Percentiles rank a stretch among this genome's conserved stretches.
Evolutionary conservation across 441 rosid genomes (phyloP).

Genomic region (Raphanus hybrid): DNA sequence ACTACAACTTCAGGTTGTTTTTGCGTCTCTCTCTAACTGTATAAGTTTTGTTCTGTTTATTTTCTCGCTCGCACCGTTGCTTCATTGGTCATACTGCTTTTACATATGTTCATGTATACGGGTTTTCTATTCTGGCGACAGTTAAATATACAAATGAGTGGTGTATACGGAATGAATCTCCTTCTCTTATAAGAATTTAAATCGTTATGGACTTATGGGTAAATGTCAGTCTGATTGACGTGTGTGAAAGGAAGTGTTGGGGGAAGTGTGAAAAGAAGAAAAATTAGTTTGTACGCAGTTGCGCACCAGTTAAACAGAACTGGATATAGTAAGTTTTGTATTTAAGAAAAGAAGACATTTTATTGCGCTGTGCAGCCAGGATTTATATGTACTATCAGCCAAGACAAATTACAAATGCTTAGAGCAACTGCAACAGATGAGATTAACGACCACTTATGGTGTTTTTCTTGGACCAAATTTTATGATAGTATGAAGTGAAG

Average conservation of each 20-base stretch:
- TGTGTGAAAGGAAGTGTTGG: not conserved
- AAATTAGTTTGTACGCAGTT: not conserved
- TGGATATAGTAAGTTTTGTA: not conserved
- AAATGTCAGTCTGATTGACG: not conserved
- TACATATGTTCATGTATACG: too few relatives aligned
- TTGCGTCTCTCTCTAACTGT: conserved; percentile 10
- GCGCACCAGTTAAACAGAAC: not conserved
- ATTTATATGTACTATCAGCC: too few relatives aligned
- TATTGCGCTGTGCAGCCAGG: too few relatives aligned
- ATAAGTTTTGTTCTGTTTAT: conserved; percentile 23
- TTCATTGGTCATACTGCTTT: not conserved
- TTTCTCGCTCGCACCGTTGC: not conserved
- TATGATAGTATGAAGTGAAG: not conserved
- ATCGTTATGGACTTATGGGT: not conserved
- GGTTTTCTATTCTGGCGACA: too few relatives aligned
- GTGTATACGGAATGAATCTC: not conserved
- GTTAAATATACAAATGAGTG: not conserved
- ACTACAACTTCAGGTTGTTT: conserved; percentile 6
- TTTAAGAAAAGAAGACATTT: too few relatives aligned
- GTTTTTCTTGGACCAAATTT: not conserved
- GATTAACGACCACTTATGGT: not conserved
- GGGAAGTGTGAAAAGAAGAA: not conserved
- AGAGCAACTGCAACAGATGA: not conserved
- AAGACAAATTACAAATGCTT: not conserved
- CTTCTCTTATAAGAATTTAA: not conserved